A percentile compares a stretch with the other conserved stretches of the same genome.
phyloP scores from a whole-genome alignment of 331 rosid genomes.

The Erythrophleum ivorense region DNA sequence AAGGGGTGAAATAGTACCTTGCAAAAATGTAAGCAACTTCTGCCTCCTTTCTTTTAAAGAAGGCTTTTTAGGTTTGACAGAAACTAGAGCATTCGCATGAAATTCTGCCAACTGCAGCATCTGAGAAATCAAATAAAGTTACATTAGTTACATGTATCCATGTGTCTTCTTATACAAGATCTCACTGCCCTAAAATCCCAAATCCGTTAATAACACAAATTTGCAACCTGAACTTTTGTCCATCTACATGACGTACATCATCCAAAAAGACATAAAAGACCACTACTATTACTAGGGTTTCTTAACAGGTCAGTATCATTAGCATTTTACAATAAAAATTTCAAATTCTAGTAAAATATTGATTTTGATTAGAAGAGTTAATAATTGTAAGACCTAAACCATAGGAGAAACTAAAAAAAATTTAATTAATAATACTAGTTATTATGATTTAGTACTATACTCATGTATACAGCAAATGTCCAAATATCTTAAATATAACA shows the following conservation, averaged over 20 bases:
- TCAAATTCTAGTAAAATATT: constrained; percentile 11
- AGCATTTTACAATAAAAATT: constrained; percentile 26
- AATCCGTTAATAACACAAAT: neutral
- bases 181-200: neutral
- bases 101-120: constrained; percentile 95
- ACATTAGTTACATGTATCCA: constrained; percentile 33
- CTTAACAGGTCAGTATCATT: neutral
- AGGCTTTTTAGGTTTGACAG: constrained; percentile 83
- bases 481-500: constrained; percentile 18
- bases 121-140: constrained; percentile 57
- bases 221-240: neutral
- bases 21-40: constrained; percentile 88
- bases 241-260: constrained; percentile 6
- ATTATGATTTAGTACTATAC: neutral
- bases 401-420: neutral
- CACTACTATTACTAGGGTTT: neutral
- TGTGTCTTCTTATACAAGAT: neutral
- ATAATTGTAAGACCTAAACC: constrained; percentile 24
- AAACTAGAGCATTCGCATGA: constrained; percentile 76
- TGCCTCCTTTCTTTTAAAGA: constrained; percentile 88
- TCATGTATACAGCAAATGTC: constrained; percentile 11
- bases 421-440: constrained; percentile 17
- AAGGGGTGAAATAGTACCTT: constrained; percentile 60
- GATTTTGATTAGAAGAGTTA: constrained; percentile 1
- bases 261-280: neutral